These are phyloP conservation scores for Lactifluus volemus DNA, from an alignment of 768 basidiomycete genomes.

Conservation along the genomic window DNA sequence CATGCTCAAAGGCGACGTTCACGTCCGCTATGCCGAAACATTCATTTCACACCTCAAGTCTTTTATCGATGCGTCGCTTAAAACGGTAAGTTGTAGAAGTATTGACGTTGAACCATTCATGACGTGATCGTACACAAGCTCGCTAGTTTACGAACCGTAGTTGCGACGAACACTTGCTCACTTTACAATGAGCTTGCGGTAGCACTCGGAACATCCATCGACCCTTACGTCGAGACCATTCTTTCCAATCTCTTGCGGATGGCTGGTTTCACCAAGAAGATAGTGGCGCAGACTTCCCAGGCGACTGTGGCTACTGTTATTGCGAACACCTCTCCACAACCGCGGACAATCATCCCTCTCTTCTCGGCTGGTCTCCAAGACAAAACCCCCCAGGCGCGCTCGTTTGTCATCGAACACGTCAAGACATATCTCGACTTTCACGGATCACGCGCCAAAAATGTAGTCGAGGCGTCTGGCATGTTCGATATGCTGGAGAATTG, in stretches of 20 bases:
- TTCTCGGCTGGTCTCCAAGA: slow-evolving; percentile 66
- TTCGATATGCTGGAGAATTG: slow-evolving; percentile 66
- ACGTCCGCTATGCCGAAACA: slow-evolving; percentile 59
- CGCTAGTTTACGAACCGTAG: slow-evolving; percentile 83
- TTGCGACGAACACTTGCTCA: slow-evolving; percentile 67
- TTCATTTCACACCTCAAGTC: slow-evolving; percentile 72
- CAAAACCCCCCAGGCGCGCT: slow-evolving; percentile 70
- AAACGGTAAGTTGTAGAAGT: slow-evolving; percentile 51
- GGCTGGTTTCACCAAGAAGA: slow-evolving; percentile 89
- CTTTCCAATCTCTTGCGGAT: slow-evolving; percentile 74
- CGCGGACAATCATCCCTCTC: slow-evolving; percentile 58
- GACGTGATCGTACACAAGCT: slow-evolving; percentile 41
- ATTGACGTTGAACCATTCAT: neutral
- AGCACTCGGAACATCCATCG: slow-evolving; percentile 57
- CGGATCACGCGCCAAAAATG: slow-evolving; percentile 47
- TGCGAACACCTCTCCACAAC: slow-evolving; percentile 56
- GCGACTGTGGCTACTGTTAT: slow-evolving; percentile 60
- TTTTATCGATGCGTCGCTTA: slow-evolving; percentile 75
- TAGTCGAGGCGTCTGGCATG: slow-evolving; percentile 62
- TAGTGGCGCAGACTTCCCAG: slow-evolving; percentile 82
- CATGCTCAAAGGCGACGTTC: slow-evolving; percentile 83
- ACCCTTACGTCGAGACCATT: slow-evolving; percentile 71
- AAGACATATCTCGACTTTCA: slow-evolving; percentile 70
- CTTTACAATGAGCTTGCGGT: slow-evolving; percentile 69
- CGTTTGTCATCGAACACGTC: slow-evolving; percentile 58